Conservation (phyloP, 768 basidiomycete genomes). For the Tricholoma sp. region DNA sequence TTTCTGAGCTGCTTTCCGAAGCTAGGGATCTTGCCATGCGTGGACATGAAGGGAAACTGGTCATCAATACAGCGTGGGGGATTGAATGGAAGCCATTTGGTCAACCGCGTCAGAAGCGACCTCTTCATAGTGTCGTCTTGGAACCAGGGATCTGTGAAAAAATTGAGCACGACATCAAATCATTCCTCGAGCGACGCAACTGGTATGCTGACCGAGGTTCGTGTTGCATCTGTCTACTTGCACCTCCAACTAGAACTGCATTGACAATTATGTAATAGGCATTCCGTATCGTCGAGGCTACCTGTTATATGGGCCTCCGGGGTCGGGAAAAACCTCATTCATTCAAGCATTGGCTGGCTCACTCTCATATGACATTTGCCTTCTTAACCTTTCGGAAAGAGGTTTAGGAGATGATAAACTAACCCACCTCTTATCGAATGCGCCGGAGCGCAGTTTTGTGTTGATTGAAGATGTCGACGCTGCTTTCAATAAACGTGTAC, state of each 20-base stretch:
- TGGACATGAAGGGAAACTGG: constrained; percentile 88
- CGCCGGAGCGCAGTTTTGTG: constrained; percentile 89
- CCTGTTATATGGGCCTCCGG: constrained; percentile 92
- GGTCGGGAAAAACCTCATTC: constrained; percentile 97
- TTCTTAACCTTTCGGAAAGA: constrained; percentile 93
- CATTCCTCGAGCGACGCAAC: constrained; percentile 75
- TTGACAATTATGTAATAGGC: constrained; percentile 42
- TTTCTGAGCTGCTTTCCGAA: constrained; percentile 76
- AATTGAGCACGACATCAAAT: constrained; percentile 74
- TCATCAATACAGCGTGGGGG: constrained; percentile 96
- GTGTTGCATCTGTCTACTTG: constrained; percentile 16
- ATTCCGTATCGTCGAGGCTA: constrained; percentile 97
- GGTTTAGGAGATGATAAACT: constrained; percentile 96
- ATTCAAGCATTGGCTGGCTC: constrained; percentile 95
- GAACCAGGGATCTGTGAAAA: constrained; percentile 76
- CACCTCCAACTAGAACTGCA: neutral
- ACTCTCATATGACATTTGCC: constrained; percentile 90
- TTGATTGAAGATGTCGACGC: constrained; percentile 97
- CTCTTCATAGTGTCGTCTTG: constrained; percentile 85
- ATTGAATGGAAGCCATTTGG: constrained; percentile 97
- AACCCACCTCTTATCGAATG: constrained; percentile 87
- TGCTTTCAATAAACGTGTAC: constrained; percentile 90
- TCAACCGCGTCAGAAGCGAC: constrained; percentile 80
- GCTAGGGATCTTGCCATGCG: constrained; percentile 86
- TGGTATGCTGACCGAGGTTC: constrained; percentile 97